Percentiles rank a stretch among this genome's conserved stretches.
These are phyloP conservation scores for Hygrocybe punicea DNA, from an alignment of 768 basidiomycete genomes.

Conservation along the genomic window DNA sequence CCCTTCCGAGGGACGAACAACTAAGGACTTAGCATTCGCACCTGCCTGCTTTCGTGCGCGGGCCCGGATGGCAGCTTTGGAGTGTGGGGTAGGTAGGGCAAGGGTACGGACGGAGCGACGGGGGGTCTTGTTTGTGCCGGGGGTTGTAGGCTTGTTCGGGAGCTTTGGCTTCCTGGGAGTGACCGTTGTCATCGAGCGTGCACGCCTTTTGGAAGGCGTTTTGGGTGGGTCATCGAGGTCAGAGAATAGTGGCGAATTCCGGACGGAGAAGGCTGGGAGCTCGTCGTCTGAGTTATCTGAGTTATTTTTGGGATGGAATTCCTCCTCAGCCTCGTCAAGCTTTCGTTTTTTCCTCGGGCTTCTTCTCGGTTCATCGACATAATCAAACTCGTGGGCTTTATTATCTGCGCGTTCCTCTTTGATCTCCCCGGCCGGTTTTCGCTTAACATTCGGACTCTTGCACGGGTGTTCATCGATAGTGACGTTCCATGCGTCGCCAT, in stretches of 20 bases:
- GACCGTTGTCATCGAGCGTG: slow-evolving; percentile 29
- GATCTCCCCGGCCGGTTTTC: not conserved
- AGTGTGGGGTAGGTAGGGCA: slow-evolving; percentile 43
- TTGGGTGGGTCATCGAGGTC: slow-evolving; percentile 38
- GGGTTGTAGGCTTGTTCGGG: not conserved
- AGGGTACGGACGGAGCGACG: slow-evolving; percentile 25
- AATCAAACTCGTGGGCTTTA: not conserved
- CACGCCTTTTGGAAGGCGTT: slow-evolving; percentile 52
- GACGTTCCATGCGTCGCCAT: slow-evolving; percentile 50
- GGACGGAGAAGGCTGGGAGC: not conserved
- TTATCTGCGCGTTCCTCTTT: not conserved
- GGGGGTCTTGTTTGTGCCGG: slow-evolving; percentile 11
- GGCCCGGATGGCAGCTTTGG: slow-evolving; percentile 60
- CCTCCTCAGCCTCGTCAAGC: too few relatives aligned
- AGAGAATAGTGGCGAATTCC: not conserved
- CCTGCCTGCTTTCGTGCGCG: slow-evolving; percentile 31
- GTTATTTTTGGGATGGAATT: not conserved
- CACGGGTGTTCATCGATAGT: slow-evolving; percentile 18
- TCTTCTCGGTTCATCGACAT: not conserved
- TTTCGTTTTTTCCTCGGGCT: too few relatives aligned
- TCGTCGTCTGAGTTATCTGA: not conserved
- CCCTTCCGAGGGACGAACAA: slow-evolving; percentile 23
- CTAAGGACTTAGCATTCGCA: slow-evolving; percentile 32
- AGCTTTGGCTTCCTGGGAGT: slow-evolving; percentile 21
- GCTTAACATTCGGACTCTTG: not conserved